Percentiles rank a stretch among this genome's conserved stretches.
Conservation (phyloP, 805 yeast genomes). For the Myxozyma lipomycoides region DNA sequence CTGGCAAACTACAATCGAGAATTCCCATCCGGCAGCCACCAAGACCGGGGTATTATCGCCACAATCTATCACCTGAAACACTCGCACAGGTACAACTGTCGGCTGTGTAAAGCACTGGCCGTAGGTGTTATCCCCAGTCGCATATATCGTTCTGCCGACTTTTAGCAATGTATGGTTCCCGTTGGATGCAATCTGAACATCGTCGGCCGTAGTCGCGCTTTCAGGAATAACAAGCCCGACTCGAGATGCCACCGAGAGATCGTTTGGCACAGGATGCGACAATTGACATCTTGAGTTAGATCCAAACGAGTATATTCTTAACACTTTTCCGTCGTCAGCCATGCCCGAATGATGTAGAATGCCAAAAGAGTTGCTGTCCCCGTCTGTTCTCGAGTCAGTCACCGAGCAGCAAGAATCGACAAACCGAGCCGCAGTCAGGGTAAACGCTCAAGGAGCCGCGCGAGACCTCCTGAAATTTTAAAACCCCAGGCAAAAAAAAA, state of each 20-base stretch:
- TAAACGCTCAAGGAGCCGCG: no score
- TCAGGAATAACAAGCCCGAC: background rate
- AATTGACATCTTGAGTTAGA: constrained; percentile 23
- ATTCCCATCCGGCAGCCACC: constrained; percentile 79
- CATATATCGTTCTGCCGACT: constrained; percentile 51
- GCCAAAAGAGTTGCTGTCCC: no score
- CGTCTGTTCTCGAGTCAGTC: no score
- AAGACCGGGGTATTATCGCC: constrained; percentile 41
- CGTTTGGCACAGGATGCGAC: constrained; percentile 11
- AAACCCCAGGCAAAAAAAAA: no score
- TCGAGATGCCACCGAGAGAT: constrained; percentile 12
- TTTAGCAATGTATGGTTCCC: constrained; percentile 81
- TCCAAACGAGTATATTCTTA: constrained; percentile 17
- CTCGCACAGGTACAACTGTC: background rate
- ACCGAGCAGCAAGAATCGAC: no score
- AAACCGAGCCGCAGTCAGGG: no score
- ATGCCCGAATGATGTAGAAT: no score
- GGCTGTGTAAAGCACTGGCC: constrained; percentile 51
- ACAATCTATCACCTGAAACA: constrained; percentile 1
- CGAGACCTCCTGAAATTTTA: no score
- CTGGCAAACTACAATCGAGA: constrained; percentile 48
- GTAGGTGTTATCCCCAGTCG: constrained; percentile 54
- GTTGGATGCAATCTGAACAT: constrained; percentile 48
- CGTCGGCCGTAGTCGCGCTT: background rate
- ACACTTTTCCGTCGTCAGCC: no score